A percentile compares a stretch with the other conserved stretches of the same genome.
phyloP scores from a whole-genome alignment of 345 rosid genomes.

The Brassica incana region DNA sequence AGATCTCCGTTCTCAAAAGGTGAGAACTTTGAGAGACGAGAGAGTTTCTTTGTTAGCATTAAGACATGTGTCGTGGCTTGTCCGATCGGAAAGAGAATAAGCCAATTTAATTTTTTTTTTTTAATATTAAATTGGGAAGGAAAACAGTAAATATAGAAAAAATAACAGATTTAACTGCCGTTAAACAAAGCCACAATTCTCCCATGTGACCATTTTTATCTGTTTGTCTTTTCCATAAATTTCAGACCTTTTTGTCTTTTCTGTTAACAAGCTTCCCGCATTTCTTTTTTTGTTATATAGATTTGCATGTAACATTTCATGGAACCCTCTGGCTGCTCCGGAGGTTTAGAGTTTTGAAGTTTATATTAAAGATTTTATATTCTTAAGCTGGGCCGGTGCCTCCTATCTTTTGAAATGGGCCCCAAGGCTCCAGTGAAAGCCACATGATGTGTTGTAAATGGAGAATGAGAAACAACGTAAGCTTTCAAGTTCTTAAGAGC shows the following conservation, averaged over 20 bases:
- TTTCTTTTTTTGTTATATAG: background rate
- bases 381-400: background rate
- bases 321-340: background rate
- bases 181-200: conserved; percentile 16
- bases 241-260: conserved; percentile 35
- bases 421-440: background rate
- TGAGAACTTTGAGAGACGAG: conserved; percentile 11
- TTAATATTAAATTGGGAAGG: background rate
- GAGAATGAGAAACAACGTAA: background rate
- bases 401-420: background rate
- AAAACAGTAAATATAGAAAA: background rate
- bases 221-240: conserved; percentile 36
- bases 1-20: conserved; percentile 36
- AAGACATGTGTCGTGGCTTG: conserved; percentile 40
- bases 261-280: background rate
- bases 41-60: conserved; percentile 22
- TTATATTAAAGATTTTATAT: background rate
- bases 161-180: conserved; percentile 10
- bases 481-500: background rate
- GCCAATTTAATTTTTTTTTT: background rate
- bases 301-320: background rate
- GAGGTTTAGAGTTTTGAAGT: background rate
- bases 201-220: conserved; percentile 36
- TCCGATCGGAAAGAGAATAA: conserved; percentile 25
- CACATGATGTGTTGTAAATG: background rate